These are phyloP conservation scores for Corymbia maculata DNA, from an alignment of 345 rosid species.

Conservation along the genomic window DNA sequence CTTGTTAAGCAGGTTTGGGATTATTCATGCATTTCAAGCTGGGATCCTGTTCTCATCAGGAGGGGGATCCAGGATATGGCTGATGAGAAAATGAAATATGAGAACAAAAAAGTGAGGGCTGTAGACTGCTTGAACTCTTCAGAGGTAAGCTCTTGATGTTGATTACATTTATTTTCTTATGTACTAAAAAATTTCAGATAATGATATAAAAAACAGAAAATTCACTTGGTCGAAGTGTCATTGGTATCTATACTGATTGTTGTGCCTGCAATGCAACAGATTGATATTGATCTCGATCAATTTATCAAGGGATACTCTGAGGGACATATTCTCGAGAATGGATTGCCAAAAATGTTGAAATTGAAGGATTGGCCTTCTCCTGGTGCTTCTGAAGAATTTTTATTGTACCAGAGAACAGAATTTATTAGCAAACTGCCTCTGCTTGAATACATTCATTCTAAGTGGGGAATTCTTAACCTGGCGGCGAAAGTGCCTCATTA, in stretches of 20 bases:
- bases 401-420: conserved; percentile 81
- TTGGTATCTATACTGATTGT: neutral
- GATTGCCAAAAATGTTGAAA: conserved; percentile 48
- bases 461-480: conserved; percentile 87
- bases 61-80: conserved; percentile 62
- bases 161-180: neutral
- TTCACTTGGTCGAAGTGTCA: neutral
- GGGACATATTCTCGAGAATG: conserved; percentile 42
- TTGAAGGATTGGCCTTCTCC: conserved; percentile 98
- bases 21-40: conserved; percentile 43
- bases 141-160: conserved; percentile 42
- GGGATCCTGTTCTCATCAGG: conserved; percentile 84
- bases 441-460: conserved; percentile 89
- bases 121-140: conserved; percentile 64
- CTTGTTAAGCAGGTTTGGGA: conserved; percentile 62
- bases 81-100: conserved; percentile 60
- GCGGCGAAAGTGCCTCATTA: conserved; percentile 96
- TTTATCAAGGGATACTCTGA: conserved; percentile 64
- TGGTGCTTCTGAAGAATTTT: conserved; percentile 83
- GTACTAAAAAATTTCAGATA: neutral
- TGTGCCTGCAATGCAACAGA: conserved; percentile 31
- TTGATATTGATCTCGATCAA: conserved; percentile 63
- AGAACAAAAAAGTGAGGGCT: conserved; percentile 58
- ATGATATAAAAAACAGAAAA: neutral
- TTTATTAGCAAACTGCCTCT: conserved; percentile 84